Conservation (phyloP, 495 filamentous ascomycete genomes). For the Penicillium maclennaniae region DNA sequence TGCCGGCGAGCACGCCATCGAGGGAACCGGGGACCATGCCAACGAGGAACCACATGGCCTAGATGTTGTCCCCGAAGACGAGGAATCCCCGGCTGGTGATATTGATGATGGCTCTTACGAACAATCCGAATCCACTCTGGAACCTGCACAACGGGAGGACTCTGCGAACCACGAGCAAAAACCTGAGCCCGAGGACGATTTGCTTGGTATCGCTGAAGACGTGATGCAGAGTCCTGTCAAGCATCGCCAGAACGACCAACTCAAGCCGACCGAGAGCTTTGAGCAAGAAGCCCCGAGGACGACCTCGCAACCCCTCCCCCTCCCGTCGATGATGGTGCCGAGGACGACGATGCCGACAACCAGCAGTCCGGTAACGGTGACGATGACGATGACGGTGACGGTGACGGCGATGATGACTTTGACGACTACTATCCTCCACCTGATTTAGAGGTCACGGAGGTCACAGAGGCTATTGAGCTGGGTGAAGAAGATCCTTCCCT, state of each 20-base stretch:
- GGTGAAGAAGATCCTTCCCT: conserved; percentile 18
- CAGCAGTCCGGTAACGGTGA: not conserved
- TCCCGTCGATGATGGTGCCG: conserved; percentile 13
- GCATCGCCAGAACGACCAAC: conserved; percentile 8
- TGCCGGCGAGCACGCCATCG: not conserved
- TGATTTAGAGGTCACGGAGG: conserved; percentile 16
- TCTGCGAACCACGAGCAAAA: conserved; percentile 12
- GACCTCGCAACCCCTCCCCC: not conserved
- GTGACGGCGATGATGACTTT: conserved; percentile 17
- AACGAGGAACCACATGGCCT: conserved; percentile 4
- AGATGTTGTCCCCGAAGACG: conserved; percentile 20
- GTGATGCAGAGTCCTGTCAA: conserved; percentile 26
- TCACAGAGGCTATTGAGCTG: conserved; percentile 17
- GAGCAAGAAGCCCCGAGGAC: conserved; percentile 16
- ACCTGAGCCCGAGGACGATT: conserved; percentile 27
- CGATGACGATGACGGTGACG: conserved; percentile 11
- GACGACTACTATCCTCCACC: conserved; percentile 12
- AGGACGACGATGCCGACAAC: conserved; percentile 20
- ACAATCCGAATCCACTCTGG: conserved; percentile 14
- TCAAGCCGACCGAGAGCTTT: conserved; percentile 22
- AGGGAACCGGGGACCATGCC: not conserved
- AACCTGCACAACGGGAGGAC: conserved; percentile 8
- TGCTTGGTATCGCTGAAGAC: conserved; percentile 32
- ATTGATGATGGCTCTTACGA: conserved; percentile 13
- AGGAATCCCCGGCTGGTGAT: conserved; percentile 18